Base-by-base conservation (phyloP, 2,329 filamentous ascomycete species). In the Leptographium procerum region DNA sequence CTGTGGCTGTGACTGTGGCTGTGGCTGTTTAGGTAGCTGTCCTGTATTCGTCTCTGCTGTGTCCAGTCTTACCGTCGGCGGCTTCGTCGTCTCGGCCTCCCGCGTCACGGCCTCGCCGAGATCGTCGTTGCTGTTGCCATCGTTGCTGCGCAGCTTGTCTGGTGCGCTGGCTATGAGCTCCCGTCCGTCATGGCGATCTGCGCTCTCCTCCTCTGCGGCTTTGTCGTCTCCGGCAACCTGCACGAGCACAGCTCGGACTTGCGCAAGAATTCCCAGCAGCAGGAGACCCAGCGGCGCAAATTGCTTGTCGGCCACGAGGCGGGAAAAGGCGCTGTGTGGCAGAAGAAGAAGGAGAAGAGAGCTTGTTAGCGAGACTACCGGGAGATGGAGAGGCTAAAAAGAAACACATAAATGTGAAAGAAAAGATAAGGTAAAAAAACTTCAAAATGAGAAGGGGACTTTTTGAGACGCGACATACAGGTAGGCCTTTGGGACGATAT, bases 221-320 rank as follows among this genome's bases (percentile, higher is more conserved):
- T 52, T 60, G 58, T 63, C 61, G 58, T 62, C 69, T 10, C 65
- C 65, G 9, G 68, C 67, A 9, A 72, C 64, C 11, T 77, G 65
- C 10, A 69, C 69, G 55, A 82, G 69, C 1, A 75, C 69, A 55
- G 71, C 71, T 61, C 79, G 71, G 26, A 86, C 70, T 61, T 82
- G 81, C 4, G 85, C 84, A 59, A 91, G 71, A 1, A 81, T 71
- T 24, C 80, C 83, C 52, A 91, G 68, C 11, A 92, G 76, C 62
- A 88, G 77, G 24, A 90, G 73, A 4, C 88, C 89, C 3, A 92
- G 75, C 4, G 83, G 75, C 2, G 88, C 82, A 69, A 88, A 88
- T 66, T 90, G 88, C 36, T 79, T 82, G 69, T 91, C 87, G 22
- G 85, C 84, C 4, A 86, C 73, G 48, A 92, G 72, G 62, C 85